These are phyloP conservation scores for Vachellia collinsii DNA, from an alignment of 306 rosid species.

Conservation along the genomic window DNA sequence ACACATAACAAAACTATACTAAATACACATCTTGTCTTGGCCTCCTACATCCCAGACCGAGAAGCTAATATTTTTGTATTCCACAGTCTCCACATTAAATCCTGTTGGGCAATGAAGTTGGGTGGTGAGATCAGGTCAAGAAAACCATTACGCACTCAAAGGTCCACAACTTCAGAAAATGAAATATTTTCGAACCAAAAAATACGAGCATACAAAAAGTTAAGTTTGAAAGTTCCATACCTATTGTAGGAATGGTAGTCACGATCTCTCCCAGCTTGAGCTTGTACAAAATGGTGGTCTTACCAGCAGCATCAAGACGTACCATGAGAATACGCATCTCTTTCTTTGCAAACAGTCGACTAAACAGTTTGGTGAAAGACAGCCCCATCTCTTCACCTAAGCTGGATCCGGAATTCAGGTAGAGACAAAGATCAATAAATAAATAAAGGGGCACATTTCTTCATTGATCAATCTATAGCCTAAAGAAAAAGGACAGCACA, in stretches of 20 bases:
- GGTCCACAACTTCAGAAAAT: neutral
- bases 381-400: slow-evolving; percentile 53
- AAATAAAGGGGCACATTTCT: neutral
- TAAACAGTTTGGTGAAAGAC: slow-evolving; percentile 22
- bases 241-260: slow-evolving; percentile 71
- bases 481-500: neutral
- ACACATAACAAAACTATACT: neutral
- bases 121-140: neutral
- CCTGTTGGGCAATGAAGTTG: slow-evolving; percentile 30
- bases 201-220: neutral
- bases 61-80: slow-evolving; percentile 64
- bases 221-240: slow-evolving; percentile 36
- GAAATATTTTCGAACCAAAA: neutral
- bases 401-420: slow-evolving; percentile 14
- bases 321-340: slow-evolving; percentile 28
- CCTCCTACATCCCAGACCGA: slow-evolving; percentile 77
- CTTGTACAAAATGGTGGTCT: slow-evolving; percentile 66
- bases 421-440: neutral
- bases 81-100: slow-evolving; percentile 68
- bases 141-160: neutral
- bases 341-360: slow-evolving; percentile 31
- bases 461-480: neutral
- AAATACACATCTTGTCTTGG: slow-evolving; percentile 60
- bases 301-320: slow-evolving; percentile 39
- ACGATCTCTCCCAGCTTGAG: slow-evolving; percentile 70